Conservation (phyloP, 306 rosid genomes). For the Hippophae tibetana region DNA sequence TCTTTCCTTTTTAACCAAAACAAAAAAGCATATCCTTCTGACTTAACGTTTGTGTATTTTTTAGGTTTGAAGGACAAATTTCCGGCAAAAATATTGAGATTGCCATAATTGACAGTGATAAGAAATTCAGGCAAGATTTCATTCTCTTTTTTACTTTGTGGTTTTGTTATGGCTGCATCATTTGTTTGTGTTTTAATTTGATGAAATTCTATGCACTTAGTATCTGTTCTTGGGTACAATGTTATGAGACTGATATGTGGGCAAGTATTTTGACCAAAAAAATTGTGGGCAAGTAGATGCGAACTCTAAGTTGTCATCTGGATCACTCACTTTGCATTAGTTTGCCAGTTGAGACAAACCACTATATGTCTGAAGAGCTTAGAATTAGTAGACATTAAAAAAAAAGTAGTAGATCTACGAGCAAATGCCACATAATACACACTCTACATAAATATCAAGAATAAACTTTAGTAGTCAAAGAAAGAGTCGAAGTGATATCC, state of each 20-base stretch:
- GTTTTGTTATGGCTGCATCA: not conserved
- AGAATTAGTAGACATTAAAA: too few relatives aligned
- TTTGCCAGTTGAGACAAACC: too few relatives aligned
- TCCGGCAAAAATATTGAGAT: slow-evolving; percentile 74
- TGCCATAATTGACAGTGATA: slow-evolving; percentile 66
- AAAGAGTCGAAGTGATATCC: too few relatives aligned
- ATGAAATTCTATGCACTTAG: not conserved
- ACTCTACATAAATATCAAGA: too few relatives aligned
- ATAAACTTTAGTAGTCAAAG: too few relatives aligned
- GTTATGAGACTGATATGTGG: not conserved
- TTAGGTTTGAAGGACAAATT: slow-evolving; percentile 74
- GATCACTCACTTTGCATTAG: too few relatives aligned
- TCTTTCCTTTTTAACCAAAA: too few relatives aligned
- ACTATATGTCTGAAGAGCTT: too few relatives aligned
- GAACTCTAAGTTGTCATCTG: too few relatives aligned
- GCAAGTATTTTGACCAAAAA: not conserved
- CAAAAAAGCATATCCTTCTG: not conserved
- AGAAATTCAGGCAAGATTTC: slow-evolving; percentile 55
- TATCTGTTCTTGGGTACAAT: not conserved
- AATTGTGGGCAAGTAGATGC: too few relatives aligned
- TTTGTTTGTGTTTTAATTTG: not conserved
- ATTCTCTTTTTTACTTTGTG: not conserved
- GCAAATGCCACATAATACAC: too few relatives aligned
- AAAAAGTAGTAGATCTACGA: too few relatives aligned
- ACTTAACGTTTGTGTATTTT: not conserved